Percentiles rank a stretch among this genome's conserved stretches.
phyloP scores from a whole-genome alignment of 345 rosid genomes.

The Eucalyptus microcorys region DNA sequence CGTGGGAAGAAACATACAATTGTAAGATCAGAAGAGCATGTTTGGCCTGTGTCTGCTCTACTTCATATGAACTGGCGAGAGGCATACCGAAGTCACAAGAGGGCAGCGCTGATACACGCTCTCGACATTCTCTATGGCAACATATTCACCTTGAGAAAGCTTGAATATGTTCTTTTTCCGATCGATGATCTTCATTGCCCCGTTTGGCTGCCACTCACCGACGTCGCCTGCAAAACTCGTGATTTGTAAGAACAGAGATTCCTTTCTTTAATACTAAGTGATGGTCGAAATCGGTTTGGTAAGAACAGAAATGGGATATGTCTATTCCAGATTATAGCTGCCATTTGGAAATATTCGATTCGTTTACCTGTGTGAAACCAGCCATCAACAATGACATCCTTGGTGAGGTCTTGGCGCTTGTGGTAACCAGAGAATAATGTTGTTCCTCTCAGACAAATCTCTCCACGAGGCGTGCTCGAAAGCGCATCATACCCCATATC shows the following conservation, averaged over 20 bases:
- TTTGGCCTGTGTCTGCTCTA: not conserved
- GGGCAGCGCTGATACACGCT: conserved; percentile 67
- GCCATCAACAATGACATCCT: conserved; percentile 71
- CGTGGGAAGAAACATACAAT: too few relatives aligned
- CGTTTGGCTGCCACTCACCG: conserved; percentile 84
- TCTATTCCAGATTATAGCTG: not conserved
- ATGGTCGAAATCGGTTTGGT: not conserved
- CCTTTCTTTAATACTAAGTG: not conserved
- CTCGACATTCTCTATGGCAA: conserved; percentile 85
- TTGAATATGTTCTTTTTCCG: conserved; percentile 94
- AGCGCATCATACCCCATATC: conserved; percentile 95
- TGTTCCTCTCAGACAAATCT: conserved; percentile 77
- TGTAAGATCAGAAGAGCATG: not conserved
- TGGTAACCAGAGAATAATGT: conserved; percentile 89
- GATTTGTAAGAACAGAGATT: not conserved
- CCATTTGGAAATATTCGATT: not conserved
- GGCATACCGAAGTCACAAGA: conserved; percentile 51
- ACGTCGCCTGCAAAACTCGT: conserved; percentile 51
- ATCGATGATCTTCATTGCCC: conserved; percentile 86
- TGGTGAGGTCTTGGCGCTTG: conserved; percentile 77
- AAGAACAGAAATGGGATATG: not conserved
- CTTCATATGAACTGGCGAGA: not conserved
- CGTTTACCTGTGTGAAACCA: conserved; percentile 92
- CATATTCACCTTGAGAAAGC: conserved; percentile 93
- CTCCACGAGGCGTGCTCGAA: conserved; percentile 56